Conservation (phyloP, 192 early-diverging fungal species). For the Coemansia umbellata region DNA sequence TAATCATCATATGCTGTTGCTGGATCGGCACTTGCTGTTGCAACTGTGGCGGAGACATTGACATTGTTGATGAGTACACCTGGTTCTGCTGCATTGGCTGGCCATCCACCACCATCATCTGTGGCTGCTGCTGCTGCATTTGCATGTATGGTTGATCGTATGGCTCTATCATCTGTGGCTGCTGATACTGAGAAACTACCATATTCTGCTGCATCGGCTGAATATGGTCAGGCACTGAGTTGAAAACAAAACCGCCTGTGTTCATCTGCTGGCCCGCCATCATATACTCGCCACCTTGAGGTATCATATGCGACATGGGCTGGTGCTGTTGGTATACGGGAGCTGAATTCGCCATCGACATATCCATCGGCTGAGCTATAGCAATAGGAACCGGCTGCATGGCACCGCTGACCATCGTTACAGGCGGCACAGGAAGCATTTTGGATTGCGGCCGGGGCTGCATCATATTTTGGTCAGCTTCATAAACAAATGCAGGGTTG, state of each 20-base stretch:
- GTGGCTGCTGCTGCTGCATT: conserved; percentile 13
- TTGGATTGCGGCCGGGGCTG: background rate
- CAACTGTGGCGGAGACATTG: conserved; percentile 5
- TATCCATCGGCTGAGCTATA: conserved; percentile 1
- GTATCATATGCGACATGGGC: background rate
- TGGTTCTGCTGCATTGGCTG: background rate
- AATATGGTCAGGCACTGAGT: conserved; percentile 3
- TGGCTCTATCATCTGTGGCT: conserved; percentile 12
- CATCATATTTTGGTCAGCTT: conserved; percentile 1
- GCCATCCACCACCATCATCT: background rate
- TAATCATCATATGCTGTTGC: background rate
- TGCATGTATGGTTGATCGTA: background rate
- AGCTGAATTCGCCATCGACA: background rate
- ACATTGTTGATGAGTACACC: background rate
- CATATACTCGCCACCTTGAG: too few relatives aligned
- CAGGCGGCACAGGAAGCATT: conserved; percentile 1
- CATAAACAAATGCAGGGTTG: conserved; percentile 19
- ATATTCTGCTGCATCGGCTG: conserved; percentile 3
- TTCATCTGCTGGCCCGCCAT: background rate
- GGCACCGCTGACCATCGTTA: background rate
- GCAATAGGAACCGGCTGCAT: conserved; percentile 5
- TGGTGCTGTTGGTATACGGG: conserved; percentile 5
- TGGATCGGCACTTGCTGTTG: conserved; percentile 2
- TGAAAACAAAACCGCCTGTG: background rate
- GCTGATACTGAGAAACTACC: conserved; percentile 5